Base-by-base conservation (phyloP, 2,329 filamentous ascomycete species). In the Chalaropsis ovoidea region DNA sequence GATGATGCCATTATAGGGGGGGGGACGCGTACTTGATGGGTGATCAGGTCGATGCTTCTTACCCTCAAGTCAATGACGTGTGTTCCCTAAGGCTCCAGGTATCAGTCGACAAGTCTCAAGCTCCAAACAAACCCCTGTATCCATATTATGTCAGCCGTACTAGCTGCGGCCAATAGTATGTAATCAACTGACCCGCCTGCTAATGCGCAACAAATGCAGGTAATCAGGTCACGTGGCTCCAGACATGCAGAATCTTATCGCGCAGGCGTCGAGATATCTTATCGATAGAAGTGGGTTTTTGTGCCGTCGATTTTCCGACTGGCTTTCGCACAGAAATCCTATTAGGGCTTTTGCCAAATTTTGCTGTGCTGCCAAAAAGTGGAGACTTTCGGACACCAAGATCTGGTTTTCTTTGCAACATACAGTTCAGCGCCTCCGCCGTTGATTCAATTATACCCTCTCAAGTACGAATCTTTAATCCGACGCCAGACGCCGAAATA, bases 401-500 rank as follows among this genome's bases (percentile, higher is more conserved):
- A 67, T 65, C 60, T 67, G 58, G 60, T 67, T 67, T 67, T 67
- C 66, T 67, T 60, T 65, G 60, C 63, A 62, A 65, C 63, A 63
- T 65, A 61, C 41, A 67, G 61, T 62, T 67, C 66, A 67, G 66
- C 63, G 66, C 66, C 58, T 65, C 64, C 60, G 63, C 66, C 60
- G 66, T 65, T 60, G 66, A 67, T 65, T 67, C 41, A 60, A 67
- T 56, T 61, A 61, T 67, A 65, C 60, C 63, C 56, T 65, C 66
- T 62, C 66, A 67, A 65, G 24, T 58, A 67, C 66, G 63, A 65
- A 65, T 65, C 63, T 65, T 65, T 65, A 64, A 64, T 64, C 63
- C 63, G 63, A 64, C 63, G 63, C 63, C 63, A 67, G 63, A 67
- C 66, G 66, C 66, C 66, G 63, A 67, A 67, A 65, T 67, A 67